These are phyloP conservation scores for Sabuloglossum arenarium DNA, from an alignment of 495 filamentous ascomycete species.

Conservation along the genomic window DNA sequence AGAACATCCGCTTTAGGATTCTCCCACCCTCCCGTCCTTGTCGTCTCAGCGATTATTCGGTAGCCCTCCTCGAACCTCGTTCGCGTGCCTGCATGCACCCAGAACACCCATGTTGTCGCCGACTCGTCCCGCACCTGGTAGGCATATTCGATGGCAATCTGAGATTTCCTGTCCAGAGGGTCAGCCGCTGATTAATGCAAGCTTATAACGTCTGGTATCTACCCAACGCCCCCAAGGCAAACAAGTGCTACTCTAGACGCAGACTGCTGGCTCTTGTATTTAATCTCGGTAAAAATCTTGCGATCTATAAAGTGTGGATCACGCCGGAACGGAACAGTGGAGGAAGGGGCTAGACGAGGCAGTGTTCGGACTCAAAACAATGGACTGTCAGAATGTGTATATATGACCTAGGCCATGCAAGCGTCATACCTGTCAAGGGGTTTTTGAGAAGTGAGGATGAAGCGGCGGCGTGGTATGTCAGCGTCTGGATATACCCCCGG, in stretches of 20 bases:
- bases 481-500: conserved; percentile 4
- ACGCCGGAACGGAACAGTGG: conserved; percentile 5
- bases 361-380: background rate
- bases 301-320: conserved; percentile 10
- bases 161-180: conserved; percentile 23
- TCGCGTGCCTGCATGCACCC: conserved; percentile 21
- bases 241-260: conserved; percentile 16
- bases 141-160: conserved; percentile 29
- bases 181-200: background rate
- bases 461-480: conserved; percentile 5
- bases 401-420: background rate
- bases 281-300: background rate
- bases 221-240: conserved; percentile 31
- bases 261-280: conserved; percentile 4
- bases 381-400: background rate
- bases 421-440: background rate
- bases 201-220: conserved; percentile 6
- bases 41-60: conserved; percentile 18
- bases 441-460: conserved; percentile 1
- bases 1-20: conserved; percentile 12
- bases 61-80: conserved; percentile 23
- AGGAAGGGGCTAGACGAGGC: background rate
- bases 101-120: conserved; percentile 24
- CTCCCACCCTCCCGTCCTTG: background rate
- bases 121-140: conserved; percentile 17